Base-by-base conservation (phyloP, 1,284 basidiomycete genomes). In the Marasmius fiardii region DNA sequence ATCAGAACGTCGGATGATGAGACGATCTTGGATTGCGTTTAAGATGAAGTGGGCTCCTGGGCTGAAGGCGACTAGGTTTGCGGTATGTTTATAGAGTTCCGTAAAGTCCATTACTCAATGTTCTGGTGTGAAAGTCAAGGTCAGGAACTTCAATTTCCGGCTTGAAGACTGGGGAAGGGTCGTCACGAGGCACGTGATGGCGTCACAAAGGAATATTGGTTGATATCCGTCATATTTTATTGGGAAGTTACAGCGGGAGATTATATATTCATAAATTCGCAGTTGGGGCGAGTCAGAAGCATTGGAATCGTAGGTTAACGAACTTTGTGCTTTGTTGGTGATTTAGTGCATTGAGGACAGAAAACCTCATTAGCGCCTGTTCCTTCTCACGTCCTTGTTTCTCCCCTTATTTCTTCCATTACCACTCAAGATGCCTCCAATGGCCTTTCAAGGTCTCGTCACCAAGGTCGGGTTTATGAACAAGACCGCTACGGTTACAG, bases 401-500 rank as follows among this genome's bases (percentile, higher is more conserved):
- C 28, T 20, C 16, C 52, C 14, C 16, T 26, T 28, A 18, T 31
- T 10, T 33, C 41, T 28, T 26, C 26, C 43, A 35, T 53, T 41
- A 51, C 48, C 41, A 28, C 45, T 54, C 58, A 71, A 59, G 55
- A 92, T 92, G 89, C 86, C 89, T 33, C 88, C 89, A 21, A 85
- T 90, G 80, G 71, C 82, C 16, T 79, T 92, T 55, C 76, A 76
- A 23, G 90, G 90, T 8, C 65, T 84, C 39, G 90, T 92, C 24
- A 86, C 87, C 23, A 91, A 89, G 69, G 85, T 81, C 18, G 89
- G 90, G 12, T 81, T 76, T 63, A 92, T 92, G 90, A 77, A 83
- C 56, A 92, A 92, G 66, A 92, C 90, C 0, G 90, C 80, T 16
- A 92, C 90, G 0, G 88, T 92, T 43, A 85, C 85, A 1, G 88